Conservation (phyloP, 2,329 filamentous ascomycete species). For the Exophiala sp. region DNA sequence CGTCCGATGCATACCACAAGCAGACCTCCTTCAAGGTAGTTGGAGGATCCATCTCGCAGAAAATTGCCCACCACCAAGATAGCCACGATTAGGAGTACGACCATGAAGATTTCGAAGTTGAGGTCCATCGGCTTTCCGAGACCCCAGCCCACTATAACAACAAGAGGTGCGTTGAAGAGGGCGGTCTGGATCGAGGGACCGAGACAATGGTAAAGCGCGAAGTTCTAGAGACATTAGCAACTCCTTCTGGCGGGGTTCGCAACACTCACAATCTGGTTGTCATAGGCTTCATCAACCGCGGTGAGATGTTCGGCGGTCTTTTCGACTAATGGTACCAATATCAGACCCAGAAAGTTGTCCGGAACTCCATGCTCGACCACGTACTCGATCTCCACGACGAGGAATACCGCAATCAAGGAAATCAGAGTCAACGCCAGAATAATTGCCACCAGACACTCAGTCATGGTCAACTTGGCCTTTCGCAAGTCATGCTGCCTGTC, state of each 20-base stretch:
- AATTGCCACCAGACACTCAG: slow-evolving; percentile 64
- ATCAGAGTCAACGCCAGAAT: slow-evolving; percentile 61
- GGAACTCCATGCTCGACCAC: slow-evolving; percentile 51
- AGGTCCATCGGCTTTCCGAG: slow-evolving; percentile 64
- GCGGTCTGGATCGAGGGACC: slow-evolving; percentile 85
- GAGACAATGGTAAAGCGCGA: slow-evolving; percentile 77
- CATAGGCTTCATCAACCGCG: slow-evolving; percentile 77
- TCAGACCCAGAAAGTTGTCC: slow-evolving; percentile 62
- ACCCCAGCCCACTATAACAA: slow-evolving; percentile 79
- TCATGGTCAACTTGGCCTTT: slow-evolving; percentile 67
- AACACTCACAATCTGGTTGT: slow-evolving; percentile 50
- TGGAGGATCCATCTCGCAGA: slow-evolving; percentile 78
- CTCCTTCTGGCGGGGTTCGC: slow-evolving; percentile 8
- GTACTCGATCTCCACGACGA: slow-evolving; percentile 65
- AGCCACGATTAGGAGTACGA: slow-evolving; percentile 71
- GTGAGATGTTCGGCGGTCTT: slow-evolving; percentile 82
- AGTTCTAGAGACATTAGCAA: slow-evolving; percentile 48
- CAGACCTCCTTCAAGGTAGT: slow-evolving; percentile 80
- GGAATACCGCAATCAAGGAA: slow-evolving; percentile 64
- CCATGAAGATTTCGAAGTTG: slow-evolving; percentile 82
- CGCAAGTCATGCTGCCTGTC: slow-evolving; percentile 56
- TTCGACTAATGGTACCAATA: slow-evolving; percentile 63
- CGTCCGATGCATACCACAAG: slow-evolving; percentile 52
- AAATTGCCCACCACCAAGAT: slow-evolving; percentile 86
- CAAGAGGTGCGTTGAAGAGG: slow-evolving; percentile 76